phyloP scores from a whole-genome alignment of 768 basidiomycete genomes.

The Harrya chromipes region DNA sequence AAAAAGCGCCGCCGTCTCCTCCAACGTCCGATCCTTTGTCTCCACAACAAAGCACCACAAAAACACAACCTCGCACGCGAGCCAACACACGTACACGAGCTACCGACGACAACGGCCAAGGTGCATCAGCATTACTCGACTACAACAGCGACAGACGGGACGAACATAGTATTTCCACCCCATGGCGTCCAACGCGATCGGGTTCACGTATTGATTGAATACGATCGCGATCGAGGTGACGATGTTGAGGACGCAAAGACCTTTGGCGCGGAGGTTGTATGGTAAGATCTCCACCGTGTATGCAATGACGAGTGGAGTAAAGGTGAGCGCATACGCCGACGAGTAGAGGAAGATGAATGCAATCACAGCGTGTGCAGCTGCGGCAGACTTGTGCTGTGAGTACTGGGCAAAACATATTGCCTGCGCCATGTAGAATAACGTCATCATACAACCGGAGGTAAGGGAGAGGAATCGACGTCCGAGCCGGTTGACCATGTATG shows the following conservation, averaged over 20 bases:
- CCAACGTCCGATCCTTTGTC: slow-evolving; percentile 47
- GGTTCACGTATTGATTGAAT: slow-evolving; percentile 80
- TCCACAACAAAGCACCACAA: slow-evolving; percentile 17
- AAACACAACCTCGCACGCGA: slow-evolving; percentile 9
- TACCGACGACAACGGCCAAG: not conserved
- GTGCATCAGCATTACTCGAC: no score
- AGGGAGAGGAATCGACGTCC: slow-evolving; percentile 69
- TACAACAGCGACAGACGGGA: not conserved
- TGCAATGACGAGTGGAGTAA: slow-evolving; percentile 65
- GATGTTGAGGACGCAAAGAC: slow-evolving; percentile 73
- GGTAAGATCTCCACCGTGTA: slow-evolving; percentile 79
- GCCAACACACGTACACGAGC: slow-evolving; percentile 23
- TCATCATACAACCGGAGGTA: slow-evolving; percentile 55
- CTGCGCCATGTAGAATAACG: slow-evolving; percentile 62
- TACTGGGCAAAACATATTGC: slow-evolving; percentile 63
- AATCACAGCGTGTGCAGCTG: slow-evolving; percentile 48
- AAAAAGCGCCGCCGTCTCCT: slow-evolving; percentile 72
- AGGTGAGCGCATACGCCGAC: slow-evolving; percentile 62
- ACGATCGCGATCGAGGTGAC: slow-evolving; percentile 62
- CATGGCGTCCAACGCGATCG: slow-evolving; percentile 57
- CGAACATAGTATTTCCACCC: slow-evolving; percentile 48
- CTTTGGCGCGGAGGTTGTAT: slow-evolving; percentile 75
- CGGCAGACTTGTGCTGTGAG: slow-evolving; percentile 36
- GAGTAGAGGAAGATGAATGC: slow-evolving; percentile 59
- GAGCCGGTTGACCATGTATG: slow-evolving; percentile 48